A percentile compares a stretch with the other conserved stretches of the same genome.
phyloP scores from a whole-genome alignment of 331 rosid species.

The Pyrus hybrid region DNA sequence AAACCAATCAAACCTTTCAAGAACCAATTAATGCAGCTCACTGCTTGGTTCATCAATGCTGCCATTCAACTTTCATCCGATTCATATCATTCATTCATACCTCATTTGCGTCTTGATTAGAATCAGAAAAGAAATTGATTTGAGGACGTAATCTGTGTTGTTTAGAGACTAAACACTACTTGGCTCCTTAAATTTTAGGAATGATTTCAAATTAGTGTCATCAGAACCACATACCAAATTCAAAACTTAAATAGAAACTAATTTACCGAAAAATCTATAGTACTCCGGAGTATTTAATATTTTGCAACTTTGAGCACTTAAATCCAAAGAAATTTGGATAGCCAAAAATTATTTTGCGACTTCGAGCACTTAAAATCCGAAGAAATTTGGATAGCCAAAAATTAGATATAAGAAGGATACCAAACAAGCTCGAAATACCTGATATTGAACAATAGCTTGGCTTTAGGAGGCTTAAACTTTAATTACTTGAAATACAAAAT shows the following conservation, averaged over 20 bases:
- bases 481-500: not conserved
- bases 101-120: not conserved
- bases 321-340: too few species aligned
- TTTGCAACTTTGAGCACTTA: too few species aligned
- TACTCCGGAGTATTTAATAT: too few species aligned
- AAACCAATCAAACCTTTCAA: not conserved
- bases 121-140: too few species aligned
- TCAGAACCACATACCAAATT: not conserved
- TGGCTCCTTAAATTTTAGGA: not conserved
- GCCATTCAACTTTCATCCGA: not conserved
- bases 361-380: too few species aligned
- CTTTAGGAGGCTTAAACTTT: too few species aligned
- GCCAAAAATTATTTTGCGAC: too few species aligned
- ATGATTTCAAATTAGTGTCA: not conserved
- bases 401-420: too few species aligned
- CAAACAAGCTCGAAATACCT: not conserved
- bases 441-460: too few species aligned
- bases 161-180: not conserved
- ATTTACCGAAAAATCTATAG: too few species aligned
- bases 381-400: too few species aligned
- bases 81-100: not conserved
- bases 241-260: not conserved
- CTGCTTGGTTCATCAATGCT: not conserved
- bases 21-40: not conserved
- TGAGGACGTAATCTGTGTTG: not conserved